Evolutionary conservation across 2,329 filamentous ascomycete genomes (phyloP).

Genomic region (Pyrenochaeta sp.): DNA sequence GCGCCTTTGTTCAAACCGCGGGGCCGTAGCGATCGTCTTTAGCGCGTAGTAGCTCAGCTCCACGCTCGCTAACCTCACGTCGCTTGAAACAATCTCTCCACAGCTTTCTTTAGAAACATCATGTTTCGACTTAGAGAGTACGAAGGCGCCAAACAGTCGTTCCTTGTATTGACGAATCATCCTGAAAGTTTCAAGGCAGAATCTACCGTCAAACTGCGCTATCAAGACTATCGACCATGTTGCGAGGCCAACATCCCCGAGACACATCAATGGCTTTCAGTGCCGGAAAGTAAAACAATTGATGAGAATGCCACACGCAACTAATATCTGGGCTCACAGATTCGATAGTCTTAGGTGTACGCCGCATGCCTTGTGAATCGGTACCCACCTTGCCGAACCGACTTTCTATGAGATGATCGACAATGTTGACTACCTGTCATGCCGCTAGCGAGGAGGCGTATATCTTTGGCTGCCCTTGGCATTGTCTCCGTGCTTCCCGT

Average conservation of each 20-base stretch:
- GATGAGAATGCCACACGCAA: neutral
- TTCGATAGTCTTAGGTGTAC: slow-evolving; percentile 7
- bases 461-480: slow-evolving; percentile 19
- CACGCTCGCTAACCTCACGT: slow-evolving; percentile 15
- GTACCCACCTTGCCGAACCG: neutral
- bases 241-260: neutral
- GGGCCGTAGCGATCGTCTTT: slow-evolving; percentile 20
- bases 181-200: neutral
- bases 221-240: neutral
- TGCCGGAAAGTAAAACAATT: neutral
- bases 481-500: slow-evolving; percentile 18
- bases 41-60: slow-evolving; percentile 8
- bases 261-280: too few species aligned
- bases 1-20: slow-evolving; percentile 9
- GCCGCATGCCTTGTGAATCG: neutral
- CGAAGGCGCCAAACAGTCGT: neutral
- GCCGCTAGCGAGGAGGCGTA: slow-evolving; percentile 17
- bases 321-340: neutral
- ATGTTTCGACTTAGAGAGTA: slow-evolving; percentile 21
- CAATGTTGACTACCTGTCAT: slow-evolving; percentile 22
- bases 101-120: slow-evolving; percentile 28
- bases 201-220: neutral
- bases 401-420: slow-evolving; percentile 12
- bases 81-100: slow-evolving; percentile 23
- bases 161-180: neutral